phyloP scores from a whole-genome alignment of 768 basidiomycete genomes.

The Agrocybe praecox region DNA sequence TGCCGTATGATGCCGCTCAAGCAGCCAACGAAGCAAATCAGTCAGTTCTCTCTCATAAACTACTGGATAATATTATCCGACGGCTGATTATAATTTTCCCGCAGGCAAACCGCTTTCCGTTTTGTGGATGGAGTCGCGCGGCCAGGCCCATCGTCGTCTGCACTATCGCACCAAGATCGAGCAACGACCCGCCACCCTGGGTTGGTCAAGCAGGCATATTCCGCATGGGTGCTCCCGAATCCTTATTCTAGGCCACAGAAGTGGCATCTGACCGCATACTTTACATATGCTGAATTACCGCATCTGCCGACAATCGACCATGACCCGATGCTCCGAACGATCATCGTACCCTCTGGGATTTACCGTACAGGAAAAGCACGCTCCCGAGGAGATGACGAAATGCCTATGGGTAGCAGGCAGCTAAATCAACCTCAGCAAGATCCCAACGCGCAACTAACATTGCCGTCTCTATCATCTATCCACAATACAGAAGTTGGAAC shows the following conservation, averaged over 20 bases:
- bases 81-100: slow-evolving; percentile 29
- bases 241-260: slow-evolving; percentile 53
- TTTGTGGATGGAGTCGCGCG: slow-evolving; percentile 61
- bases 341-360: slow-evolving; percentile 47
- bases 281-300: slow-evolving; percentile 49
- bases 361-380: slow-evolving; percentile 49
- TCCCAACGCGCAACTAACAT: slow-evolving; percentile 23
- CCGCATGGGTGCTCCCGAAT: slow-evolving; percentile 55
- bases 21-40: slow-evolving; percentile 36
- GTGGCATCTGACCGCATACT: slow-evolving; percentile 68
- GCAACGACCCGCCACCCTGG: slow-evolving; percentile 55
- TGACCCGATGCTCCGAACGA: slow-evolving; percentile 43
- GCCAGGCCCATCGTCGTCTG: slow-evolving; percentile 49
- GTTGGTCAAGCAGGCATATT: slow-evolving; percentile 74
- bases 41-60: slow-evolving; percentile 23
- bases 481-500: slow-evolving; percentile 36
- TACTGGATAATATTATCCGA: slow-evolving; percentile 7
- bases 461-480: slow-evolving; percentile 43
- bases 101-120: slow-evolving; percentile 40
- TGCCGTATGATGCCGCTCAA: slow-evolving; percentile 44
- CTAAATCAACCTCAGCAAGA: slow-evolving; percentile 12
- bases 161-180: slow-evolving; percentile 59
- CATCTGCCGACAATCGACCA: slow-evolving; percentile 48
- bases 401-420: slow-evolving; percentile 12
- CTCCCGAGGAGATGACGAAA: slow-evolving; percentile 38